A percentile compares a stretch with the other conserved stretches of the same genome.
phyloP scores from a whole-genome alignment of 345 rosid species.

The Gossypium stocksii region DNA sequence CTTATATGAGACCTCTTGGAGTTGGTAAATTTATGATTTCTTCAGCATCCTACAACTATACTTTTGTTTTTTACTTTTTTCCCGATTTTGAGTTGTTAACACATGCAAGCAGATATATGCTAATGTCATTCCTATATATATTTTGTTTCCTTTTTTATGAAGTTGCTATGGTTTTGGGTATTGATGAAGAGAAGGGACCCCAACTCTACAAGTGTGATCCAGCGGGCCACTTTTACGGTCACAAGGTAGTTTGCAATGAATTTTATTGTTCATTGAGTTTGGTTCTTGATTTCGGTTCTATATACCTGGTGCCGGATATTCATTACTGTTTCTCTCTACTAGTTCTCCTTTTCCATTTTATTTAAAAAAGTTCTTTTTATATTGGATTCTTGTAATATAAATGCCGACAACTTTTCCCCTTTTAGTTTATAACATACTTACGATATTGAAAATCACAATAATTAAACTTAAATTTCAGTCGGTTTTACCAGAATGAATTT shows the following conservation, averaged over 20 bases:
- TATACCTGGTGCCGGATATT: not conserved
- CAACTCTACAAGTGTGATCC: conserved; percentile 95
- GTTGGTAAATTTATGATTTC: conserved; percentile 55
- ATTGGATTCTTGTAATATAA: not conserved
- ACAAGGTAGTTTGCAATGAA: conserved; percentile 54
- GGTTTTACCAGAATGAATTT: not conserved
- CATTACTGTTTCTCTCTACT: no score
- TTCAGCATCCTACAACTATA: not conserved
- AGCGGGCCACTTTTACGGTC: conserved; percentile 96
- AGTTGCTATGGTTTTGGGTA: conserved; percentile 97
- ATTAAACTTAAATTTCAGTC: not conserved
- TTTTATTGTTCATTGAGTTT: not conserved
- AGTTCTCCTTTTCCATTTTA: not conserved
- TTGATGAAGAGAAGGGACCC: conserved; percentile 94
- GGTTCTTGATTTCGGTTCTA: not conserved
- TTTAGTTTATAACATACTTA: not conserved
- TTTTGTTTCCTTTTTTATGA: conserved; percentile 16
- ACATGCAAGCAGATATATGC: not conserved
- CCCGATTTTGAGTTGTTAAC: not conserved
- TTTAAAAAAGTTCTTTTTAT: not conserved
- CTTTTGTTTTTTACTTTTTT: not conserved
- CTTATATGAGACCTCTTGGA: conserved; percentile 99
- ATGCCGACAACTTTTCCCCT: not conserved
- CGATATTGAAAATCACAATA: not conserved
- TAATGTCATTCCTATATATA: not conserved